A percentile compares a stretch with the other conserved stretches of the same genome.
Evolutionary conservation across 179 eudicot genomes (phyloP).

Genomic region (Sideroxylon spinosum): DNA sequence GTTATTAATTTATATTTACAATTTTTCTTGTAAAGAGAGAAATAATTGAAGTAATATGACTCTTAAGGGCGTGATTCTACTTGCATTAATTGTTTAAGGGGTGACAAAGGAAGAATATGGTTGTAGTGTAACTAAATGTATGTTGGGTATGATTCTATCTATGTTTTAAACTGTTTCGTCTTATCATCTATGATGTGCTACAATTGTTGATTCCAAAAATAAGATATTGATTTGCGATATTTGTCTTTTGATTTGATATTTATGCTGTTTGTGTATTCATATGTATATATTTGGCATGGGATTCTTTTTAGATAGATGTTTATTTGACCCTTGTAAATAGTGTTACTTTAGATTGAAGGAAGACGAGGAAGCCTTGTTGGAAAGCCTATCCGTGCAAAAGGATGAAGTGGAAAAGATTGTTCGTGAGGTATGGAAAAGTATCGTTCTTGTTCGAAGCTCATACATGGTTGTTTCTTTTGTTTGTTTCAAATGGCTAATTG

Average conservation of each 20-base stretch:
- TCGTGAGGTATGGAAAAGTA: slow-evolving; percentile 43
- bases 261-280: not conserved
- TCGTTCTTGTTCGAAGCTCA: not conserved
- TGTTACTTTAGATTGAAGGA: slow-evolving; percentile 55
- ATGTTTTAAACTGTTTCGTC: not conserved
- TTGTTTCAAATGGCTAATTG: slow-evolving; percentile 1
- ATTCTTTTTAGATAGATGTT: slow-evolving; percentile 8
- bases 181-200: not conserved
- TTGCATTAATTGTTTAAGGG: not conserved
- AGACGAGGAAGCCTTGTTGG: slow-evolving; percentile 48
- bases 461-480: not conserved
- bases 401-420: slow-evolving; percentile 42
- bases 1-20: too few species aligned
- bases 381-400: slow-evolving; percentile 23
- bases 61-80: not conserved
- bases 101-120: not conserved
- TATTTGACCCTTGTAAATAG: slow-evolving; percentile 13
- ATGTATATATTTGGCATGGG: not conserved
- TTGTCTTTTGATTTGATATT: not conserved
- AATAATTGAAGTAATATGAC: not conserved
- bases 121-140: not conserved
- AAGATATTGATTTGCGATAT: not conserved
- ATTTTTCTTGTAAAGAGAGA: too few species aligned
- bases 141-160: not conserved
- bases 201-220: not conserved